Conservation (phyloP, 805 yeast genomes). For the Huiozyma sinensis region DNA sequence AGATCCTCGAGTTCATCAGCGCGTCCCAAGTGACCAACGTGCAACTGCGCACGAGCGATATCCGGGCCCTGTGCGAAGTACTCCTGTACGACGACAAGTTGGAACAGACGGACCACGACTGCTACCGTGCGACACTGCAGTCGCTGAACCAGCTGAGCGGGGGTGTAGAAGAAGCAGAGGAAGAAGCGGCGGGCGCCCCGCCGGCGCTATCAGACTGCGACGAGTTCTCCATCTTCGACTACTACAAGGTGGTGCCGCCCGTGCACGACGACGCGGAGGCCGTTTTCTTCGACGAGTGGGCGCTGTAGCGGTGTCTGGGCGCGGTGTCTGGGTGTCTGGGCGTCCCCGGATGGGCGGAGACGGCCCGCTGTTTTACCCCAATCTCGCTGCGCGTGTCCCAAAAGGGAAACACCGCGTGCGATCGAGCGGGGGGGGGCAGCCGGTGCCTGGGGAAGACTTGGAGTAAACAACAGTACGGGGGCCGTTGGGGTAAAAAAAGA, state of each 20-base stretch:
- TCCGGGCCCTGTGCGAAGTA: slow-evolving; percentile 78
- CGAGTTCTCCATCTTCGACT: slow-evolving; percentile 34
- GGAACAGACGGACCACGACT: slow-evolving; percentile 51
- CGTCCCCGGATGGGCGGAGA: too few relatives aligned
- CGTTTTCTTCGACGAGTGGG: slow-evolving; percentile 42
- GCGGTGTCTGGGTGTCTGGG: too few relatives aligned
- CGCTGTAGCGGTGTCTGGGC: slow-evolving; percentile 6
- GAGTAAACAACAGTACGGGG: too few relatives aligned
- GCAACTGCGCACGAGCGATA: slow-evolving; percentile 63
- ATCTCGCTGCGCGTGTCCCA: too few relatives aligned
- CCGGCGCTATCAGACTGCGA: slow-evolving; percentile 13
- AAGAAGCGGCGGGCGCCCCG: too few relatives aligned
- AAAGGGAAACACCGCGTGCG: too few relatives aligned
- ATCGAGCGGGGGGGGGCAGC: too few relatives aligned
- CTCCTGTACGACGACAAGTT: slow-evolving; percentile 77
- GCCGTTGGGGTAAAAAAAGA: too few relatives aligned
- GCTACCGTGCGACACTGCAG: slow-evolving; percentile 76
- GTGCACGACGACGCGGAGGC: slow-evolving; percentile 32
- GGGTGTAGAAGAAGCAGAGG: slow-evolving; percentile 2
- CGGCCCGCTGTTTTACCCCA: too few relatives aligned
- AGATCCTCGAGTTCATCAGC: slow-evolving; percentile 64
- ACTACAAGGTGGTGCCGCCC: slow-evolving; percentile 31
- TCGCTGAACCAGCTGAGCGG: slow-evolving; percentile 51
- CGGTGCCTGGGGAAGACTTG: too few relatives aligned
- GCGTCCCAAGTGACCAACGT: slow-evolving; percentile 69